Evolutionary conservation across 1,284 basidiomycete genomes (phyloP).

Genomic region (Naganishia cerealis): DNA sequence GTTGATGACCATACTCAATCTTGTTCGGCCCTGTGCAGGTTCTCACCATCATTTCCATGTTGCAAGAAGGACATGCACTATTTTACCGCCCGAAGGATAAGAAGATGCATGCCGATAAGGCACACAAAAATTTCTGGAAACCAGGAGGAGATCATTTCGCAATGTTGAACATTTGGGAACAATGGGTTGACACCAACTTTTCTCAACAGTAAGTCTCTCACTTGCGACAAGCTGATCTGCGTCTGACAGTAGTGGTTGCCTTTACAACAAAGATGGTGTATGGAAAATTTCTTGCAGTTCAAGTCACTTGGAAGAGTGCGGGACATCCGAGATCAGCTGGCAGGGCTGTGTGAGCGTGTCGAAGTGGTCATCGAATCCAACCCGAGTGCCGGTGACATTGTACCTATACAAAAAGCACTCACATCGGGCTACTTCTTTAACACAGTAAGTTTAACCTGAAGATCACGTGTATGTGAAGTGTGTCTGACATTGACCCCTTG

Average conservation of each 20-base stretch:
- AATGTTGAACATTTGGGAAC: constrained; percentile 93
- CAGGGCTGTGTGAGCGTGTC: constrained; percentile 90
- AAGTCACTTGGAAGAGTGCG: constrained; percentile 90
- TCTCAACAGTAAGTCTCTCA: constrained; percentile 67
- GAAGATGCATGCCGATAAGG: constrained; percentile 91
- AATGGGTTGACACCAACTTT: constrained; percentile 96
- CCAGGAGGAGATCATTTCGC: constrained; percentile 98
- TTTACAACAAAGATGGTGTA: constrained; percentile 61
- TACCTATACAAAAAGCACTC: constrained; percentile 89
- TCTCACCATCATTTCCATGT: constrained; percentile 95
- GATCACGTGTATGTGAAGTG: background rate
- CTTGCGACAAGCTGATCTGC: background rate
- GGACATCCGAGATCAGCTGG: constrained; percentile 92
- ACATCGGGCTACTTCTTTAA: constrained; percentile 96
- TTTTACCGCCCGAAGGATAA: constrained; percentile 98
- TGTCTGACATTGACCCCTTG: constrained; percentile 6
- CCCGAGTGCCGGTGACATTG: constrained; percentile 86
- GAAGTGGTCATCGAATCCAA: constrained; percentile 86
- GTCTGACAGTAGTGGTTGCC: constrained; percentile 28
- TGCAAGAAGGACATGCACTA: constrained; percentile 89
- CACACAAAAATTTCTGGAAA: constrained; percentile 91
- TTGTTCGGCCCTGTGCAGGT: constrained; percentile 58
- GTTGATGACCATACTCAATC: too few relatives aligned
- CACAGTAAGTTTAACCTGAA: constrained; percentile 62
- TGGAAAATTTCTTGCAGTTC: constrained; percentile 96